These are phyloP conservation scores for Geoglossum glabrum DNA, from an alignment of 495 filamentous ascomycete species.

Conservation along the genomic window DNA sequence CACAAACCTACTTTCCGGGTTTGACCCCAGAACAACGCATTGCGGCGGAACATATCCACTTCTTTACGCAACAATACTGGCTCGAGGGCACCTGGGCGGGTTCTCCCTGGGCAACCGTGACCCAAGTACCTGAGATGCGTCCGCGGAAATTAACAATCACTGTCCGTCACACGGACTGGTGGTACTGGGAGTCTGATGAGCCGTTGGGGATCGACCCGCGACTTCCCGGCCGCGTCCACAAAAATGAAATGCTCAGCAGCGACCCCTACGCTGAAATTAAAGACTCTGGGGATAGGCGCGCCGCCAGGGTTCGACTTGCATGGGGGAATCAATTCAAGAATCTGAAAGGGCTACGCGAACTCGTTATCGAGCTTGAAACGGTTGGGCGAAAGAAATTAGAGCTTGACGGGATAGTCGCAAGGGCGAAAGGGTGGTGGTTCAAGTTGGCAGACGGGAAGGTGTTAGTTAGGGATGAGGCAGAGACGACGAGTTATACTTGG, in stretches of 20 bases:
- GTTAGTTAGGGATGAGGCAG: not conserved
- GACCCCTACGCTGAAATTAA: not conserved
- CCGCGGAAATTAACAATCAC: constrained; percentile 12
- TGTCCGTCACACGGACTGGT: constrained; percentile 19
- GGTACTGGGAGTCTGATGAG: constrained; percentile 14
- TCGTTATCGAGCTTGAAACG: constrained; percentile 16
- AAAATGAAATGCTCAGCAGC: not conserved
- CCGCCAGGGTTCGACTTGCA: not conserved
- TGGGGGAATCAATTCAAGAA: constrained; percentile 12
- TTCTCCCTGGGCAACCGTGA: not conserved
- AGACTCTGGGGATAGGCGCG: no score
- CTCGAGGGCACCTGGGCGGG: constrained; percentile 6
- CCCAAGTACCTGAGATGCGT: not conserved
- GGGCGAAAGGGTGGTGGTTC: not conserved
- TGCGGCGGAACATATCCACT: constrained; percentile 12
- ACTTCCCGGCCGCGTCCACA: constrained; percentile 6
- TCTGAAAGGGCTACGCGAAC: constrained; percentile 7
- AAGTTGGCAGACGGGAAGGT: not conserved
- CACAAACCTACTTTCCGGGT: constrained; percentile 3
- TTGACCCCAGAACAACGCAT: constrained; percentile 3
- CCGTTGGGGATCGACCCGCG: constrained; percentile 11
- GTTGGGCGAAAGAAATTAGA: constrained; percentile 10
- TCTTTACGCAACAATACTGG: constrained; percentile 15
- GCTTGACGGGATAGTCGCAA: constrained; percentile 2
- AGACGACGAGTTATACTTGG: no score